phyloP scores from a whole-genome alignment of 2,329 filamentous ascomycete species.

The Aspergillus ochraceus region DNA sequence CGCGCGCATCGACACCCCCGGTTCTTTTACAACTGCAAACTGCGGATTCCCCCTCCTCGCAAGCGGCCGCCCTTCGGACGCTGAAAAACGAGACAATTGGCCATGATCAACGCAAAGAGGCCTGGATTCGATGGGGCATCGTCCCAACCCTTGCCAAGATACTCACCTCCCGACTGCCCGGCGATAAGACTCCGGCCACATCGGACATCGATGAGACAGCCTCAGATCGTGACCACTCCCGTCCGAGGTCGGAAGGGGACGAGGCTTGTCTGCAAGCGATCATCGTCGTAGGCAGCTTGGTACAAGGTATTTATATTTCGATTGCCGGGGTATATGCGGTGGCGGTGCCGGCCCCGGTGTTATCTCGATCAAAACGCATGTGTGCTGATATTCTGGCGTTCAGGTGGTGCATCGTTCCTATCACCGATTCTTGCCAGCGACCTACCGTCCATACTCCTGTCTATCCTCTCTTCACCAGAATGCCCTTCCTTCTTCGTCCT shows the following conservation, averaged over 20 bases:
- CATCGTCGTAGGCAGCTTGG: conserved; percentile 80
- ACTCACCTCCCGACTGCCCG: conserved; percentile 47
- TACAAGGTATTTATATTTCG: conserved; percentile 62
- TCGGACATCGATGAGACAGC: conserved; percentile 29
- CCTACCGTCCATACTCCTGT: conserved; percentile 68
- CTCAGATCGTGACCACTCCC: conserved; percentile 26
- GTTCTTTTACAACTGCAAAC: conserved; percentile 59
- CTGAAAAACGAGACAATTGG: conserved; percentile 91
- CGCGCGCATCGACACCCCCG: conserved; percentile 53
- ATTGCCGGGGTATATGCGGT: background rate
- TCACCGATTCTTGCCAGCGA: conserved; percentile 68
- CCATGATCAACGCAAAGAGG: conserved; percentile 81
- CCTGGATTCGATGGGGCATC: conserved; percentile 70
- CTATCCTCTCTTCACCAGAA: conserved; percentile 65
- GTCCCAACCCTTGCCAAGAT: conserved; percentile 54
- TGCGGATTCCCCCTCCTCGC: conserved; percentile 46
- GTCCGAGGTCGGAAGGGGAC: conserved; percentile 61
- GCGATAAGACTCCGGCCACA: conserved; percentile 31
- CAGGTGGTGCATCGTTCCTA: conserved; percentile 79
- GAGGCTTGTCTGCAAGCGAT: conserved; percentile 73
- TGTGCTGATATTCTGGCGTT: conserved; percentile 13
- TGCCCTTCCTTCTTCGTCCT: conserved; percentile 67
- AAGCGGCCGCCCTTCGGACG: conserved; percentile 61
- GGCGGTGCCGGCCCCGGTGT: background rate
- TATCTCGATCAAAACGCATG: conserved; percentile 11